phyloP scores from a whole-genome alignment of 2,329 filamentous ascomycete species.

The Fusarium globosum region DNA sequence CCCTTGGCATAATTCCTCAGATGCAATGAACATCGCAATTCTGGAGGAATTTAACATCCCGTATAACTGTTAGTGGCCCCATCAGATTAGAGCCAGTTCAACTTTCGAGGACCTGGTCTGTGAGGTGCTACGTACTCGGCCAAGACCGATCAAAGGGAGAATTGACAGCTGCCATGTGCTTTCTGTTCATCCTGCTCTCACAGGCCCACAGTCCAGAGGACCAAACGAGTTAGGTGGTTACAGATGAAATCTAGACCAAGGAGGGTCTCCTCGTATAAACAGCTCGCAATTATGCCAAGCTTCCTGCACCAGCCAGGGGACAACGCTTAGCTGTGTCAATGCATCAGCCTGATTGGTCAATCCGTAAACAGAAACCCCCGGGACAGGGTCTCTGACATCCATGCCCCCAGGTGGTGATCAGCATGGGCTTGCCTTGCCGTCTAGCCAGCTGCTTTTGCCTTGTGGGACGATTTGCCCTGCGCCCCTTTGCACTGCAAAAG shows the following conservation, averaged over 20 bases:
- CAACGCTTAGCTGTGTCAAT: constrained; percentile 1
- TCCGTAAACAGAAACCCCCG: constrained; percentile 27
- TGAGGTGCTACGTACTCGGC: constrained; percentile 7
- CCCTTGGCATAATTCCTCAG: constrained; percentile 5
- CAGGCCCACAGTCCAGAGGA: background rate
- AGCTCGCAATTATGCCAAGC: constrained; percentile 20
- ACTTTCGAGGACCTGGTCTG: background rate
- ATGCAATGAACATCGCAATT: background rate
- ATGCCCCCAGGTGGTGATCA: constrained; percentile 24
- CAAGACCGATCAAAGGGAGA: constrained; percentile 1
- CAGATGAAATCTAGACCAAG: constrained; percentile 17
- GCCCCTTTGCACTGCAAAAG: constrained; percentile 7
- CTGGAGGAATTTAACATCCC: background rate
- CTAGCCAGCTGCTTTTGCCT: constrained; percentile 10
- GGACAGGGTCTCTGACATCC: constrained; percentile 14
- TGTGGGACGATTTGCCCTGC: constrained; percentile 18
- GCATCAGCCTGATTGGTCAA: constrained; percentile 7
- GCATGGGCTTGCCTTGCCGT: constrained; percentile 1
- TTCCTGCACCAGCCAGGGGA: background rate
- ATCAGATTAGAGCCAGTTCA: background rate
- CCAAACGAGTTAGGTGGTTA: constrained; percentile 5
- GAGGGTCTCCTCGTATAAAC: constrained; percentile 25
- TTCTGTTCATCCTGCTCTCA: background rate
- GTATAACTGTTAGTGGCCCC: constrained; percentile 4
- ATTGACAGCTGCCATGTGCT: constrained; percentile 19